phyloP scores from a whole-genome alignment of 148 eudicot species.

The Rhododendron williamsianum region DNA sequence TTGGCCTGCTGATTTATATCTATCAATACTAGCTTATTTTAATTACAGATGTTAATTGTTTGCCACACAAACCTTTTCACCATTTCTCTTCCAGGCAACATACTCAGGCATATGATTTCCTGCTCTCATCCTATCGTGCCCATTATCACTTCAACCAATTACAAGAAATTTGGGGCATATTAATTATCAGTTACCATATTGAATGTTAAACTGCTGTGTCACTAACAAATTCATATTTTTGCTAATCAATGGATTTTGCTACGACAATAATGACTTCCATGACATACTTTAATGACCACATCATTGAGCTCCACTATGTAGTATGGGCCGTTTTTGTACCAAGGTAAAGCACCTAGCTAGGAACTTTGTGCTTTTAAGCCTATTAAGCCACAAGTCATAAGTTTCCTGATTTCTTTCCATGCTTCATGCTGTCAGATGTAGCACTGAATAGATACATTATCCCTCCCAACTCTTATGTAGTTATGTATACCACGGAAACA shows the following conservation, averaged over 20 bases:
- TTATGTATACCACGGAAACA: background rate
- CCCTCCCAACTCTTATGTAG: background rate
- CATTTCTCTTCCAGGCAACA: background rate
- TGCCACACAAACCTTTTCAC: background rate
- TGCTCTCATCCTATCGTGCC: too few relatives aligned
- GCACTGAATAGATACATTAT: background rate
- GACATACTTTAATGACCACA: background rate
- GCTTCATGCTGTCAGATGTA: background rate
- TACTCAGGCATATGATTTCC: background rate
- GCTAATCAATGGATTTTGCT: background rate
- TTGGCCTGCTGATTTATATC: background rate
- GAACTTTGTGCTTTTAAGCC: background rate
- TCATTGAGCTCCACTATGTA: background rate
- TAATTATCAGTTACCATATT: background rate
- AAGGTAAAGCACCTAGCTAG: background rate
- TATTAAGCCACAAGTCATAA: background rate
- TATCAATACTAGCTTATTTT: background rate
- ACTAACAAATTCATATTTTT: background rate
- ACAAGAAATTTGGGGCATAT: background rate
- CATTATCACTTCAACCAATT: background rate
- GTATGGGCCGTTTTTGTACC: background rate
- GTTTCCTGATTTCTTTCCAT: background rate
- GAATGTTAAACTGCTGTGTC: background rate
- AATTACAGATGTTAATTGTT: background rate
- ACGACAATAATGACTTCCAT: background rate